Evolutionary conservation across 306 rosid species (phyloP), one percentile per base, ranked within the genome.

Genomic region (Vachellia collinsii): DNA sequence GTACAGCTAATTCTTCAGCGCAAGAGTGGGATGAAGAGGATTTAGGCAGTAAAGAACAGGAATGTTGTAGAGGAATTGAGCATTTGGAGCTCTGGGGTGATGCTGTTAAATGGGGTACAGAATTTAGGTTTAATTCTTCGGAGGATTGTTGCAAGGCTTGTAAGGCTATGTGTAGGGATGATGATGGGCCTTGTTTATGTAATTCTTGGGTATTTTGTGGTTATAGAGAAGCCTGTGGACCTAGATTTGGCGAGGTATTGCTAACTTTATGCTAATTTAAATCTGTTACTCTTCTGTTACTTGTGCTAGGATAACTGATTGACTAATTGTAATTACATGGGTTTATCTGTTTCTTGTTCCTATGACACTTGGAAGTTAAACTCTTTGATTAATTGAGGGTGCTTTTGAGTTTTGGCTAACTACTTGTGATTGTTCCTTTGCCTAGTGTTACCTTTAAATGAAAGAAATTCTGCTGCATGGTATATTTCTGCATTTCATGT

Each of bases 151-250:
- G 94, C 80, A 70, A 46, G 84, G 92, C 97, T 50, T 92, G 93
- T 77, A 90, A 89, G 86, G 67, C 43, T n/a, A 80, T 86, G 93
- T 92, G 97, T 77, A 19, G 68, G 22, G 81, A 75, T 66, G 81
- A 68, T 50, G 86, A 79, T 48, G 89, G 81, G 2, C 39, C 82
- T 80, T 90, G 94, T 89, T 71, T 80, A 74, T 92, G 97, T 80
- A 89, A 92, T 82, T 88, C 94, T 0, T 92, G 97, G 97, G 94
- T 92, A 36, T 92, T 83, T 78, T 92, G 97, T 78, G 94, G 94
- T 7, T 79, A 89, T 72, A 88, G 75, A 79, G 80, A 80, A 67
- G 90, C 88, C 17, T 90, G 97, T 83, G 97, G 97, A 76, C 81
- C 84, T 50, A 86, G 89, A 86, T 89, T 83, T 77, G 94, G 94